These are phyloP conservation scores for Fusarium sp. DNA, from an alignment of 2,329 filamentous ascomycete genomes.

Conservation along the genomic window DNA sequence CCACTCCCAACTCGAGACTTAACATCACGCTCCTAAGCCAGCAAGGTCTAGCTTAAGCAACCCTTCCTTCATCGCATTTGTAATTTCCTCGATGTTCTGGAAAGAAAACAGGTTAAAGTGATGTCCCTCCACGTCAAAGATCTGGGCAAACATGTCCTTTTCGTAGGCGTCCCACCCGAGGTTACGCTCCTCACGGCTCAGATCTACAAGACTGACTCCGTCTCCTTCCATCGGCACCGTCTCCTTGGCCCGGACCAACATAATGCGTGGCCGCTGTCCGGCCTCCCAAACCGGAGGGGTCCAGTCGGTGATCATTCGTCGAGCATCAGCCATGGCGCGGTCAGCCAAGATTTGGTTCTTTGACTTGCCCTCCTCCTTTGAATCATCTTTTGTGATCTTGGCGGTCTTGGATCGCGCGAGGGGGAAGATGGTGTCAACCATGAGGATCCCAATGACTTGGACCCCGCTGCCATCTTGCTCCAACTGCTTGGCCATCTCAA, in stretches of 20 bases:
- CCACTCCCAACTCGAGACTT: neutral
- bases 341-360: slow-evolving; percentile 51
- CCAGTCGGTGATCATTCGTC: slow-evolving; percentile 56
- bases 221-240: slow-evolving; percentile 50
- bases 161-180: slow-evolving; percentile 65
- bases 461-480: slow-evolving; percentile 52
- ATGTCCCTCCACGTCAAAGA: slow-evolving; percentile 63
- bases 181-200: slow-evolving; percentile 53
- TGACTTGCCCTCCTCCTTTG: slow-evolving; percentile 45
- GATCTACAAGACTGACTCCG: slow-evolving; percentile 54
- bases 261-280: slow-evolving; percentile 52
- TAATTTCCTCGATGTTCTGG: slow-evolving; percentile 44
- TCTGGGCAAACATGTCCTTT: slow-evolving; percentile 55
- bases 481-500: slow-evolving; percentile 62
- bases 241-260: slow-evolving; percentile 60
- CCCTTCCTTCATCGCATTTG: slow-evolving; percentile 39
- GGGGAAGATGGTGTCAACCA: slow-evolving; percentile 63
- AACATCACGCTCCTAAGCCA: neutral
- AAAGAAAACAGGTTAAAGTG: slow-evolving; percentile 62
- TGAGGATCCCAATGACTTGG: slow-evolving; percentile 61
- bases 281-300: slow-evolving; percentile 53
- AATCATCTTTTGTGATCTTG: slow-evolving; percentile 21
- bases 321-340: slow-evolving; percentile 57
- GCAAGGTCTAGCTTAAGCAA: slow-evolving; percentile 35
- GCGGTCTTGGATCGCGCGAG: slow-evolving; percentile 27